Base-by-base conservation (phyloP, 108 stramenopile genomes). In the Skeletonema grethae region DNA sequence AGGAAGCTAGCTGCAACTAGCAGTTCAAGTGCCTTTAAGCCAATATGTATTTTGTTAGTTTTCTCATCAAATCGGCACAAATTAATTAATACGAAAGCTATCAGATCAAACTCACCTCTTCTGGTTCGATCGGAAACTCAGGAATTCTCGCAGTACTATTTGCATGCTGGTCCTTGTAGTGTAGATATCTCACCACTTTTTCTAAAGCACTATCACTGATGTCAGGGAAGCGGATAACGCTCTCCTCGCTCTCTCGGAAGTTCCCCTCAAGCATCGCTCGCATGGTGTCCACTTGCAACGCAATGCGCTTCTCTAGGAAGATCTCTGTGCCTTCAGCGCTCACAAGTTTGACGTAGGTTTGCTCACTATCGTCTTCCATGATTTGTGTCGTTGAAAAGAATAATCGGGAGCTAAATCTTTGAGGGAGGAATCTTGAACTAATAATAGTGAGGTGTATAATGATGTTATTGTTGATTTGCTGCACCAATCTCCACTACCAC, bases 1-100 rank as follows among this genome's bases (percentile, higher is more conserved):
- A 95, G 65, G 77, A 92, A 95, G 57, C 88, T 92, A 11, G 94
- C 87, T 3, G 91, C 94, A 82, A 95, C 88, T 43, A 95, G 55
- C 9, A 95, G 73, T 72, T 95, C 94, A 60, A 95, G 76, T 12
- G 94, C 91, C 65, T 89, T 62, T 62, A 9, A 46, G 3, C 7
- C 32, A 4, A 13, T 0, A 45, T 28, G 25, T 28, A 28, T n/a
- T n/a, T n/a, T n/a, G n/a, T n/a, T n/a, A n/a, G n/a, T n/a, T n/a
- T n/a, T n/a, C n/a, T n/a, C n/a, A n/a, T n/a, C n/a, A n/a, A n/a
- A n/a, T n/a, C n/a, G n/a, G n/a, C n/a, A n/a, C n/a, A n/a, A n/a
- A n/a, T n/a, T n/a, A n/a, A n/a, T n/a, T 28, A 28, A 28, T 28
- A 28, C 25, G 1, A 64, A 30, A 60, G 20, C 7, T 9, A 60